Evolutionary conservation across 192 early-diverging fungal genomes (phyloP).

Genomic region (Coemansia sp.): DNA sequence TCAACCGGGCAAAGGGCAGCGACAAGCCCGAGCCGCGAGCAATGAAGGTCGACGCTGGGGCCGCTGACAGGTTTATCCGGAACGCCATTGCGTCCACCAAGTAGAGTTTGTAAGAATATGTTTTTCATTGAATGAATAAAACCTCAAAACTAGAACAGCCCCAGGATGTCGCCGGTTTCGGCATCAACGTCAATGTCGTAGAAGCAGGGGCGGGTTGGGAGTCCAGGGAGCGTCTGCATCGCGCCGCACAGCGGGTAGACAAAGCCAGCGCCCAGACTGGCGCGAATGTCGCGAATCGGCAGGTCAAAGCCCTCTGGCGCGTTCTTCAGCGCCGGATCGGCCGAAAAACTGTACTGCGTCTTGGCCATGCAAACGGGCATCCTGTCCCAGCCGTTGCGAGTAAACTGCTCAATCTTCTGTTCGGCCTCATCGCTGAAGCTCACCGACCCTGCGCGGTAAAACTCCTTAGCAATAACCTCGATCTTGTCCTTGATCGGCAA

Average conservation of each 20-base stretch:
- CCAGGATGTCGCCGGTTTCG: slow-evolving; percentile 79
- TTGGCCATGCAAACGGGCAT: slow-evolving; percentile 99
- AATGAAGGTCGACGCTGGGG: slow-evolving; percentile 54
- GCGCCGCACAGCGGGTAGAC: slow-evolving; percentile 92
- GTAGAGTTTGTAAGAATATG: slow-evolving; percentile 1
- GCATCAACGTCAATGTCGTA: slow-evolving; percentile 92
- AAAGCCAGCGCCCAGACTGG: slow-evolving; percentile 95
- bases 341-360: slow-evolving; percentile 92
- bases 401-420: slow-evolving; percentile 86
- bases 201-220: slow-evolving; percentile 94
- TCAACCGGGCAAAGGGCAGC: slow-evolving; percentile 46
- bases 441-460: slow-evolving; percentile 95
- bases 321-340: slow-evolving; percentile 88
- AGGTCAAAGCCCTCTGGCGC: slow-evolving; percentile 90
- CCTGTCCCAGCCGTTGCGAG: slow-evolving; percentile 78
- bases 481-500: slow-evolving; percentile 87
- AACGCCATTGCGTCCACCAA: slow-evolving; percentile 34
- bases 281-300: slow-evolving; percentile 93
- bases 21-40: slow-evolving; percentile 21
- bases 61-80: slow-evolving; percentile 55
- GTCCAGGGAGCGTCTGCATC: slow-evolving; percentile 98
- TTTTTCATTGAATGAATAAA: slow-evolving; percentile 1
- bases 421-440: slow-evolving; percentile 80
- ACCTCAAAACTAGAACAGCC: slow-evolving; percentile 70
- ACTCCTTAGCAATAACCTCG: slow-evolving; percentile 84